Evolutionary conservation across 805 yeast species (phyloP).

Genomic region (Lachancea cidri): DNA sequence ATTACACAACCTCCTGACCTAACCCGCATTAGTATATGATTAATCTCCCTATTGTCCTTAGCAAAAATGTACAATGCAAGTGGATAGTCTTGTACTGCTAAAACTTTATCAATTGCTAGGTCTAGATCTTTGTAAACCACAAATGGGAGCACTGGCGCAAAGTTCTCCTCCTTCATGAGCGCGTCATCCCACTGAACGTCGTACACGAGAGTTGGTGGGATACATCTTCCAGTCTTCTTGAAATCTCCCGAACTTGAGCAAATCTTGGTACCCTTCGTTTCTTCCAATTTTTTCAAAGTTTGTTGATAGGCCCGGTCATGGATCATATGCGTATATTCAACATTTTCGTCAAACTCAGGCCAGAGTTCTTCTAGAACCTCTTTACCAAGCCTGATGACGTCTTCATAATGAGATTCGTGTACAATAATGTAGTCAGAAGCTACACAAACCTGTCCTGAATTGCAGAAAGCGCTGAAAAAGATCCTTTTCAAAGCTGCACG

Average conservation of each 20-base stretch:
- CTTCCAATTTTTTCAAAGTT: slow-evolving; percentile 38
- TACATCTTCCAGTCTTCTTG: slow-evolving; percentile 39
- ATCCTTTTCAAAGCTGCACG: slow-evolving; percentile 53
- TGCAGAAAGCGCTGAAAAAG: slow-evolving; percentile 71
- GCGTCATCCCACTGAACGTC: slow-evolving; percentile 62
- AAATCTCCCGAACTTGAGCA: slow-evolving; percentile 44
- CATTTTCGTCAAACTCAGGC: slow-evolving; percentile 33
- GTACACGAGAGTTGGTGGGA: slow-evolving; percentile 70
- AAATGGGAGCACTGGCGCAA: slow-evolving; percentile 83
- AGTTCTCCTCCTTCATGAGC: slow-evolving; percentile 69
- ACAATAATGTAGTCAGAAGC: slow-evolving; percentile 79
- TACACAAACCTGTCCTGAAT: slow-evolving; percentile 88
- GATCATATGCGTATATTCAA: slow-evolving; percentile 58
- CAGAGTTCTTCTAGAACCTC: slow-evolving; percentile 42
- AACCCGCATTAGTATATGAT: slow-evolving; percentile 44
- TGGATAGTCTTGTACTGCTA: slow-evolving; percentile 61
- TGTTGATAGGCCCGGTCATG: slow-evolving; percentile 49
- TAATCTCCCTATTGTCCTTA: slow-evolving; percentile 41
- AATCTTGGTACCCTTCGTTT: slow-evolving; percentile 44
- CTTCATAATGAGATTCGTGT: slow-evolving; percentile 51
- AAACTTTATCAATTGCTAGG: slow-evolving; percentile 40
- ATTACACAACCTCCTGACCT: slow-evolving; percentile 70
- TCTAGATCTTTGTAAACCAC: slow-evolving; percentile 45
- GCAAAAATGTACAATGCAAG: slow-evolving; percentile 73
- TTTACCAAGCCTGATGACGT: slow-evolving; percentile 40